Evolutionary conservation across 768 basidiomycete genomes (phyloP).

Genomic region (Pholiota conissans): DNA sequence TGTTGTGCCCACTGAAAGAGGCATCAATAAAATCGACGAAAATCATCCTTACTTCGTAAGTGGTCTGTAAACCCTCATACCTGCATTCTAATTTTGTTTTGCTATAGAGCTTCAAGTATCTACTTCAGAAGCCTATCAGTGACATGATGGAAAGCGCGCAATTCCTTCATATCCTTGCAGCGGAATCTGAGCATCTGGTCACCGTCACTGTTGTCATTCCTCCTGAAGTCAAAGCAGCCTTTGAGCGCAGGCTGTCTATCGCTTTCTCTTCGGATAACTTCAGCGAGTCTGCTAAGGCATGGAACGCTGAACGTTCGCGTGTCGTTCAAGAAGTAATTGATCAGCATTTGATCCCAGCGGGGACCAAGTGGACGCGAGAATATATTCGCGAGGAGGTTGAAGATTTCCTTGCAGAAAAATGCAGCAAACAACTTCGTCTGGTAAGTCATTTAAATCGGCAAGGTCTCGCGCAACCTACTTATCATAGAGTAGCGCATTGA

Average conservation of each 20-base stretch:
- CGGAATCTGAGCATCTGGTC: slow-evolving; percentile 88
- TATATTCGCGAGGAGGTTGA: slow-evolving; percentile 90
- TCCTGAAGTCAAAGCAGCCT: slow-evolving; percentile 55
- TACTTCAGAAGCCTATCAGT: slow-evolving; percentile 71
- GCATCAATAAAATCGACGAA: slow-evolving; percentile 74
- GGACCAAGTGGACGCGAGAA: slow-evolving; percentile 86
- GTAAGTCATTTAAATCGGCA: slow-evolving; percentile 42
- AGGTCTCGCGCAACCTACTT: slow-evolving; percentile 1
- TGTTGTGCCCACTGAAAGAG: slow-evolving; percentile 86
- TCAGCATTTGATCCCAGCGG: slow-evolving; percentile 80
- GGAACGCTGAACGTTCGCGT: slow-evolving; percentile 85
- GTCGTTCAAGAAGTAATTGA: slow-evolving; percentile 80
- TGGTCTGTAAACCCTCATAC: slow-evolving; percentile 9
- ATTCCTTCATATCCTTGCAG: slow-evolving; percentile 88
- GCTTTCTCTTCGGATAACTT: slow-evolving; percentile 85
- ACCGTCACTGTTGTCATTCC: slow-evolving; percentile 72
- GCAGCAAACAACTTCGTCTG: slow-evolving; percentile 65
- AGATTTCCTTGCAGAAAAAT: slow-evolving; percentile 71
- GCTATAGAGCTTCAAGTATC: slow-evolving; percentile 96
- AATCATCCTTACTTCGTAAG: slow-evolving; percentile 71
- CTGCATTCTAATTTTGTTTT: background rate
- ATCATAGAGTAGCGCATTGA: slow-evolving; percentile 68
- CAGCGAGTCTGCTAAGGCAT: slow-evolving; percentile 81
- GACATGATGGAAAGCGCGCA: slow-evolving; percentile 74
- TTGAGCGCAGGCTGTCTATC: slow-evolving; percentile 75